Percentiles rank a stretch among this genome's conserved stretches.
Evolutionary conservation across 768 basidiomycete species (phyloP).

Genomic region (Tubosaeta sp.): DNA sequence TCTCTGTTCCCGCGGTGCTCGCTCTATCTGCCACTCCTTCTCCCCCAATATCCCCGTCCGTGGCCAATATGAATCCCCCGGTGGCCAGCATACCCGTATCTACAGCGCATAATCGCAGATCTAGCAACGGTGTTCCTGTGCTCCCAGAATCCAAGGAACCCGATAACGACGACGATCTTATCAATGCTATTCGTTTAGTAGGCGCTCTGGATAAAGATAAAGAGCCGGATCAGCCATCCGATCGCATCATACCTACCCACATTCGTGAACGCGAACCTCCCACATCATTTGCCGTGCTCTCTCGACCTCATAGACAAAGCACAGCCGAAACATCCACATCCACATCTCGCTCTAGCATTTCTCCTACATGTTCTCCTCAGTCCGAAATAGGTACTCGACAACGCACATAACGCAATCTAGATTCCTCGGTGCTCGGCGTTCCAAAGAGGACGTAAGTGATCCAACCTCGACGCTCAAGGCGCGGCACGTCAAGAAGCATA

Average conservation of each 20-base stretch:
- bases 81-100: neutral
- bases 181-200: conserved; percentile 30
- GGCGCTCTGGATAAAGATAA: conserved; percentile 22
- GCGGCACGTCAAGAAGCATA: conserved; percentile 50
- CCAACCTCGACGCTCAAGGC: conserved; percentile 26
- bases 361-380: conserved; percentile 4
- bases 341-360: conserved; percentile 1
- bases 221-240: conserved; percentile 10
- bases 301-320: conserved; percentile 44
- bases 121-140: conserved; percentile 12
- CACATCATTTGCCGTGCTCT: conserved; percentile 59
- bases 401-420: no score
- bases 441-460: conserved; percentile 21
- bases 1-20: conserved; percentile 27
- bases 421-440: no score
- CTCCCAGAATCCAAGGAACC: conserved; percentile 4
- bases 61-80: conserved; percentile 4
- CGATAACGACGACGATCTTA: conserved; percentile 27
- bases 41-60: conserved; percentile 16
- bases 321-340: conserved; percentile 16
- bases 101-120: conserved; percentile 13
- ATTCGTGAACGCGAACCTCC: conserved; percentile 54
- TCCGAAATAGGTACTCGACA: conserved; percentile 12
- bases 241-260: conserved; percentile 46
- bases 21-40: conserved; percentile 16